Percentiles rank a stretch among this genome's conserved stretches.
phyloP scores from a whole-genome alignment of 2,329 filamentous ascomycete species.

The Conoideocrella luteorostrata region DNA sequence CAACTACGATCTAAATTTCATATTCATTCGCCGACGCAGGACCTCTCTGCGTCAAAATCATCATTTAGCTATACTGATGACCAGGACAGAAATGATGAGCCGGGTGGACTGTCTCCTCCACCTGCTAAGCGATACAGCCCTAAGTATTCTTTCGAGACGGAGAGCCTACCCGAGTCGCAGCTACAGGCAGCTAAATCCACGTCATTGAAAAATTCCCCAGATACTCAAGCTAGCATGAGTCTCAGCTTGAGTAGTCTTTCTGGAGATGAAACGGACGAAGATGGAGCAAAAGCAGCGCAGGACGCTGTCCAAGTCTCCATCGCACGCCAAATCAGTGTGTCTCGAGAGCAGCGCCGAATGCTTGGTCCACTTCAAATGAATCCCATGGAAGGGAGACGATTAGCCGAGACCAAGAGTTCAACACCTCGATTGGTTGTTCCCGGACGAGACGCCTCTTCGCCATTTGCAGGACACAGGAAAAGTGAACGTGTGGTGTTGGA shows the following conservation, averaged over 20 bases:
- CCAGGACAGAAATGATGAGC: not conserved
- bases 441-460: constrained; percentile 20
- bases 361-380: constrained; percentile 44
- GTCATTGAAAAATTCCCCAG: not conserved
- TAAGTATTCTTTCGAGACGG: not conserved
- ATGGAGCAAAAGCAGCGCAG: constrained; percentile 31
- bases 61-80: constrained; percentile 2
- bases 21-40: constrained; percentile 3
- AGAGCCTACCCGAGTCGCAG: not conserved
- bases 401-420: constrained; percentile 31
- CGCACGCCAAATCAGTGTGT: constrained; percentile 61
- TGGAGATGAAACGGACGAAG: constrained; percentile 11
- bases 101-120: not conserved
- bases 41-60: not conserved
- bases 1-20: constrained; percentile 11
- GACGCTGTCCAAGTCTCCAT: constrained; percentile 60
- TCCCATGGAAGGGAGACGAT: constrained; percentile 11
- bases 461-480: constrained; percentile 36
- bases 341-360: constrained; percentile 53
- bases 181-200: not conserved
- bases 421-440: constrained; percentile 42
- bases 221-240: not conserved
- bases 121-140: not conserved
- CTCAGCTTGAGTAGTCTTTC: not conserved
- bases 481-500: constrained; percentile 51